These are phyloP conservation scores for Triadica sebifera DNA, from an alignment of 345 rosid species.

Conservation along the genomic window DNA sequence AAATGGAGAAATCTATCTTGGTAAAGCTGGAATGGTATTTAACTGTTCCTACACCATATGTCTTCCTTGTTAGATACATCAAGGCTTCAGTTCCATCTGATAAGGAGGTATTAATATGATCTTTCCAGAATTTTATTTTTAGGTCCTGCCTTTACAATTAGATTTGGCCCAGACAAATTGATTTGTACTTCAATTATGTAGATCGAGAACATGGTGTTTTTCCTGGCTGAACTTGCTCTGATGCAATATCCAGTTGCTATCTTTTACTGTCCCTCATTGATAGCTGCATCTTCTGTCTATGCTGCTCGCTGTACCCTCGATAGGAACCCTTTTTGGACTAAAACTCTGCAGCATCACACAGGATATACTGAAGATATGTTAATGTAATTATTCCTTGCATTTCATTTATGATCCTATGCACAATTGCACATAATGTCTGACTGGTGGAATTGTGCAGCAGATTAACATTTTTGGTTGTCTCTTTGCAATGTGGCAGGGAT, in stretches of 20 bases:
- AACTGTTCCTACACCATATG: conserved; percentile 83
- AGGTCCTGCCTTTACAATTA: background rate
- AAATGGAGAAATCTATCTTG: conserved; percentile 76
- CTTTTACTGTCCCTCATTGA: conserved; percentile 52
- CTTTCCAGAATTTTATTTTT: background rate
- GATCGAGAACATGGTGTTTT: conserved; percentile 74
- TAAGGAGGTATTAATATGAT: conserved; percentile 38
- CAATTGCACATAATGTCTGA: background rate
- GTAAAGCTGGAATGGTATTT: conserved; percentile 75
- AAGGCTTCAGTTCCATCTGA: conserved; percentile 69
- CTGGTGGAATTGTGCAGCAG: background rate
- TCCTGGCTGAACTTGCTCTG: conserved; percentile 71
- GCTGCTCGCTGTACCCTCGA: conserved; percentile 74
- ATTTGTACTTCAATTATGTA: conserved; percentile 21
- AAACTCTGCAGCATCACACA: conserved; percentile 64
- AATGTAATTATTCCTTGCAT: conserved; percentile 37
- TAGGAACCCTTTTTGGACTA: conserved; percentile 67
- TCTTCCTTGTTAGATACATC: conserved; percentile 69
- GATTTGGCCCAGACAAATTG: background rate
- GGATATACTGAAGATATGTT: conserved; percentile 64
- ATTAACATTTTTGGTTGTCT: background rate
- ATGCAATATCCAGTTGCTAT: conserved; percentile 53
- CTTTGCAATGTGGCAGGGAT: conserved; percentile 38
- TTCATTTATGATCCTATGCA: too few relatives aligned
- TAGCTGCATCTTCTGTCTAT: conserved; percentile 91